Percentiles rank a stretch among this genome's conserved stretches.
Evolutionary conservation across 441 rosid species (phyloP).

Genomic region (Populus tomentosa): DNA sequence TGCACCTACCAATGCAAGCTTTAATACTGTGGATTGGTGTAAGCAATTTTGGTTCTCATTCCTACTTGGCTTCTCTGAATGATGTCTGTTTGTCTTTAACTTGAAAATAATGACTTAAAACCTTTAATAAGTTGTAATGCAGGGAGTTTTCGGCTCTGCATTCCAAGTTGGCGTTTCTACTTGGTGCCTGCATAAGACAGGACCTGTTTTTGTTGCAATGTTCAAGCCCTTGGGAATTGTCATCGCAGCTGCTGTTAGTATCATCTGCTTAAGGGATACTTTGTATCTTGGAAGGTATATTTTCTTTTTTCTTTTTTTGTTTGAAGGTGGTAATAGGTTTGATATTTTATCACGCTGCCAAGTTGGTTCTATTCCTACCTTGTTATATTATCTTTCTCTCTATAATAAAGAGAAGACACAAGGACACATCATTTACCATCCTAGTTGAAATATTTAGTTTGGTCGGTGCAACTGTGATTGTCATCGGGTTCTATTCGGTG

Average conservation of each 20-base stretch:
- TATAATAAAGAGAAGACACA: background rate
- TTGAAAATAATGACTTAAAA: background rate
- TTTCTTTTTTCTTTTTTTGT: background rate
- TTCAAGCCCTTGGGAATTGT: constrained; percentile 64
- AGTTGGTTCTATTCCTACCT: background rate
- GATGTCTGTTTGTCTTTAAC: background rate
- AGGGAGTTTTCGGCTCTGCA: constrained; percentile 62
- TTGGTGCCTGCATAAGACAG: constrained; percentile 55
- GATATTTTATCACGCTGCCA: constrained; percentile 3
- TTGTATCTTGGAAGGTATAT: constrained; percentile 43
- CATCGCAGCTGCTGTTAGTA: constrained; percentile 43
- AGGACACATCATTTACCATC: background rate
- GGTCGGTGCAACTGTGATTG: constrained; percentile 46
- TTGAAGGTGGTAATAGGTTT: background rate
- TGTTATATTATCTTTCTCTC: background rate
- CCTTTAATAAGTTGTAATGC: background rate
- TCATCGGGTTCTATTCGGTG: constrained; percentile 44
- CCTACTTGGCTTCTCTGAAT: background rate
- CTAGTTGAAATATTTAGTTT: constrained; percentile 29
- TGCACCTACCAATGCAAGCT: constrained; percentile 23
- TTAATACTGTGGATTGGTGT: constrained; percentile 38
- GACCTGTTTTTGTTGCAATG: constrained; percentile 67
- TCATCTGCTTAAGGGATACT: constrained; percentile 22
- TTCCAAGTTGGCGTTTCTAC: constrained; percentile 52
- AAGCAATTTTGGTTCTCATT: background rate